A percentile compares a stretch with the other conserved stretches of the same genome.
Evolutionary conservation across 306 rosid species (phyloP).

Genomic region (Trifolium subterraneum): DNA sequence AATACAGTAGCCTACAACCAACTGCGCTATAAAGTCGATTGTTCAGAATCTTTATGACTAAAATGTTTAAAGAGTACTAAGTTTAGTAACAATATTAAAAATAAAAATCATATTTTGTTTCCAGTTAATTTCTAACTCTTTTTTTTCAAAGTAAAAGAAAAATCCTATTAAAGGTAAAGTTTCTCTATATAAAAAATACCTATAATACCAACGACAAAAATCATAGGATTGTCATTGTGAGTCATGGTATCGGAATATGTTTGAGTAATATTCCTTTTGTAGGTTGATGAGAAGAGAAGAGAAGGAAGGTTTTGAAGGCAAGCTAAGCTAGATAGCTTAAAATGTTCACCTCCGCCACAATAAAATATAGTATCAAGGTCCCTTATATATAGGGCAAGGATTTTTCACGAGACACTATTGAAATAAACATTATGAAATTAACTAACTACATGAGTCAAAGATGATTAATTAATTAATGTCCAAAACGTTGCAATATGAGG

Average conservation of each 20-base stretch:
- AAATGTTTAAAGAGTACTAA: neutral
- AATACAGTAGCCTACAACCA: fast-evolving
- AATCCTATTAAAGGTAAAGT: no score
- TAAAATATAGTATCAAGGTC: slow-evolving; percentile 3
- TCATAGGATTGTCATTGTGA: slow-evolving; percentile 44
- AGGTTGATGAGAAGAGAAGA: slow-evolving; percentile 37
- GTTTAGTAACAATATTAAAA: neutral
- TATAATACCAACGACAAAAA: slow-evolving; percentile 67
- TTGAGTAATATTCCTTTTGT: slow-evolving; percentile 33
- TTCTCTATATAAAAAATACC: slow-evolving; percentile 49
- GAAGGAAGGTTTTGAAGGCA: slow-evolving; percentile 34
- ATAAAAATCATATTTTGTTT: neutral
- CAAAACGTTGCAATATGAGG: slow-evolving; percentile 35
- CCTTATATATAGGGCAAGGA: slow-evolving; percentile 56
- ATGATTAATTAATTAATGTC: slow-evolving; percentile 12
- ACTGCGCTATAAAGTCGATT: no score
- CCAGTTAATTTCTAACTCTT: neutral
- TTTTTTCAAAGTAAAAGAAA: no score
- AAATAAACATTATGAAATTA: neutral
- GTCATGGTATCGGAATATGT: slow-evolving; percentile 46
- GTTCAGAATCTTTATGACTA: no score
- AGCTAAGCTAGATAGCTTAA: slow-evolving; percentile 3
- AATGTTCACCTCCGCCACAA: slow-evolving; percentile 48
- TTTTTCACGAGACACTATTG: neutral
- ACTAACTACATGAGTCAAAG: neutral